phyloP scores from a whole-genome alignment of 148 eudicot species.

The Cornus controversa region DNA sequence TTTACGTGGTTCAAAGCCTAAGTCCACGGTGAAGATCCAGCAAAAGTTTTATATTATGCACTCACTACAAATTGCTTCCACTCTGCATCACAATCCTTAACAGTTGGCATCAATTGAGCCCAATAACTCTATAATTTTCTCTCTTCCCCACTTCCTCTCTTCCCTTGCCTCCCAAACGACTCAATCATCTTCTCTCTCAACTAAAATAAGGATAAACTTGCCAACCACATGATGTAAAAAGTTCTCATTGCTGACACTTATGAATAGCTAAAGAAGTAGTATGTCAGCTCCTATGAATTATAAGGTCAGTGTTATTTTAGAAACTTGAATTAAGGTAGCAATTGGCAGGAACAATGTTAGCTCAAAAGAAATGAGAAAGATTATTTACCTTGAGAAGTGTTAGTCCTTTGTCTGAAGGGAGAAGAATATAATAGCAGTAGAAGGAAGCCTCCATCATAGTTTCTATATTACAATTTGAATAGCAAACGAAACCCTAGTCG shows the following conservation, averaged over 20 bases:
- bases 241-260: neutral
- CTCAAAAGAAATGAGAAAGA: constrained; percentile 2
- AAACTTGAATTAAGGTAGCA: constrained; percentile 2
- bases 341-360: neutral
- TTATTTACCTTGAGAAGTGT: constrained; percentile 75
- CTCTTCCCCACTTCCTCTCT: neutral
- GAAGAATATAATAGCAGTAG: constrained; percentile 65
- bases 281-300: neutral
- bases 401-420: constrained; percentile 66
- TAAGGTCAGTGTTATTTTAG: neutral
- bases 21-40: too few relatives aligned
- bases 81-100: neutral
- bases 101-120: neutral
- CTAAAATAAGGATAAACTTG: constrained; percentile 1
- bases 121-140: constrained; percentile 1
- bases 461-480: constrained; percentile 67
- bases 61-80: neutral
- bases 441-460: constrained; percentile 57
- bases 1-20: too few relatives aligned
- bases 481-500: constrained; percentile 81
- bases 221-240: neutral
- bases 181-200: neutral
- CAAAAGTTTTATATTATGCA: too few relatives aligned
- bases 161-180: neutral
- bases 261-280: neutral